phyloP scores from a whole-genome alignment of 345 rosid genomes.

The Acer campestre region DNA sequence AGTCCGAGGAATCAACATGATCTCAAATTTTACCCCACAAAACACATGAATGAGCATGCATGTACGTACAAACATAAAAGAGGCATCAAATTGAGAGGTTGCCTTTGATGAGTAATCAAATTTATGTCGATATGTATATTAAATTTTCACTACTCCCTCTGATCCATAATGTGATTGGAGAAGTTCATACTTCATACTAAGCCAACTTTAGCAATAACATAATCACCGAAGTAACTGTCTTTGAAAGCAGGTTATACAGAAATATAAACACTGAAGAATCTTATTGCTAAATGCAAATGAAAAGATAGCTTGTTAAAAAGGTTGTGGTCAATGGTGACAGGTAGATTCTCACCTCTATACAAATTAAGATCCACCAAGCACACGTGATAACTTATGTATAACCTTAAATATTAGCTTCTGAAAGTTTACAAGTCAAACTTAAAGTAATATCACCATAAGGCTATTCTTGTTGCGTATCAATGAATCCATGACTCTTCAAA shows the following conservation, averaged over 20 bases:
- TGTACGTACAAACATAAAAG: too few species aligned
- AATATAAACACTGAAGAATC: not conserved
- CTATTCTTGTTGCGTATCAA: conserved; percentile 66
- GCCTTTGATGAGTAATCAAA: too few species aligned
- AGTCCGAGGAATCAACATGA: not conserved
- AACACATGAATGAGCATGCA: too few species aligned
- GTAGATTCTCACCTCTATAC: conserved; percentile 9
- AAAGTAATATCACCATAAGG: conserved; percentile 68
- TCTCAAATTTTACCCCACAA: not conserved
- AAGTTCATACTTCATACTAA: not conserved
- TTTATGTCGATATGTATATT: too few species aligned
- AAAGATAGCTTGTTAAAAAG: not conserved
- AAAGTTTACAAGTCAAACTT: conserved; percentile 45
- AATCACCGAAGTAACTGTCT: too few species aligned
- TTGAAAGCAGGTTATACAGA: not conserved
- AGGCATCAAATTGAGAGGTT: too few species aligned
- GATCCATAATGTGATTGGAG: not conserved
- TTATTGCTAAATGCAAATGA: not conserved
- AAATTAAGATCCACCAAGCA: not conserved
- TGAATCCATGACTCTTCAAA: conserved; percentile 68
- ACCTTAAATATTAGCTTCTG: conserved; percentile 47
- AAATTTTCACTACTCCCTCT: too few species aligned
- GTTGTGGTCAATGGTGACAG: not conserved
- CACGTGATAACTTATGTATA: not conserved
- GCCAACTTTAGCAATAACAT: not conserved